Percentiles rank a stretch among this genome's conserved stretches.
These are phyloP conservation scores for Fraxinus latifolia DNA, from an alignment of 305 asterid genomes.

Conservation along the genomic window DNA sequence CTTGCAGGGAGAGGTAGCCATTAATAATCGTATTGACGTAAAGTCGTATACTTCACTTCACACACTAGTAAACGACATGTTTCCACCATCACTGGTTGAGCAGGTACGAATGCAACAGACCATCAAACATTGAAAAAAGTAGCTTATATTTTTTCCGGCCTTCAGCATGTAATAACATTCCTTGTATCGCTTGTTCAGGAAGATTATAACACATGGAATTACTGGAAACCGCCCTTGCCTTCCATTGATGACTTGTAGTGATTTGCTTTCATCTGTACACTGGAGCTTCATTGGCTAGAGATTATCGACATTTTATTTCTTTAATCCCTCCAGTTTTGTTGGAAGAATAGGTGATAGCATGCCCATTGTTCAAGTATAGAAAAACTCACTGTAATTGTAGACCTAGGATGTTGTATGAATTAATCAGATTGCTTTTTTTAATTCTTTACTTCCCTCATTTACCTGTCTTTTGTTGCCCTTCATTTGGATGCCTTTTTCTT, in stretches of 20 bases:
- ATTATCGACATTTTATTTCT: slow-evolving; percentile 13
- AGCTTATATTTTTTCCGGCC: not conserved
- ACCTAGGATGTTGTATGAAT: slow-evolving; percentile 31
- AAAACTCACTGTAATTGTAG: slow-evolving; percentile 29
- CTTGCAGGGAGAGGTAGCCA: slow-evolving; percentile 95
- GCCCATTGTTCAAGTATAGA: slow-evolving; percentile 21
- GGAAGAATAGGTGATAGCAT: slow-evolving; percentile 25
- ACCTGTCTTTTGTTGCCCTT: not conserved
- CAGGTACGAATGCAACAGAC: slow-evolving; percentile 53
- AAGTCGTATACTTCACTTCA: slow-evolving; percentile 91
- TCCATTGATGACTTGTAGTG: slow-evolving; percentile 51
- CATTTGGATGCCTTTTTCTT: not conserved
- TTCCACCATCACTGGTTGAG: slow-evolving; percentile 88
- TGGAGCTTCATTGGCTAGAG: slow-evolving; percentile 9
- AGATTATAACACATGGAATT: slow-evolving; percentile 85
- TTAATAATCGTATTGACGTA: slow-evolving; percentile 75
- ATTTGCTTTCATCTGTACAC: not conserved
- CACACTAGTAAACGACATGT: slow-evolving; percentile 92
- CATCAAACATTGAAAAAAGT: not conserved
- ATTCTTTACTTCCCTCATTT: not conserved
- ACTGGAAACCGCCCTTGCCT: slow-evolving; percentile 76
- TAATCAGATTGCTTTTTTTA: slow-evolving; percentile 1
- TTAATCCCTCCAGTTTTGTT: slow-evolving; percentile 8
- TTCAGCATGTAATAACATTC: not conserved
- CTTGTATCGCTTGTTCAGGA: slow-evolving; percentile 47